Conservation (phyloP, 139 green algal genomes). For the Trebouxia sp. region DNA sequence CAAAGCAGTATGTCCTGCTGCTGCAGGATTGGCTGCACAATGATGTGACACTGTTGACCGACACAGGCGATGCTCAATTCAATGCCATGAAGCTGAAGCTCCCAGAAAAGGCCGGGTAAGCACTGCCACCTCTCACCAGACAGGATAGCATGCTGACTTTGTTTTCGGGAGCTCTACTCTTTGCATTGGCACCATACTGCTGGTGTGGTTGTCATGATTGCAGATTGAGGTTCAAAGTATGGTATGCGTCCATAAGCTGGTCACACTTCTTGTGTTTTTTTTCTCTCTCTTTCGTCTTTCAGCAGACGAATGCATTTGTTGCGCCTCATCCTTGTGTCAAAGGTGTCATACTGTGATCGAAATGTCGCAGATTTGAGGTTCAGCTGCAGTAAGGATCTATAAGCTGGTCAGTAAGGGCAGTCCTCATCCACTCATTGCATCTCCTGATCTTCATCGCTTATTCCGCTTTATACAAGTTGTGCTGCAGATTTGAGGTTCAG, state of each 20-base stretch:
- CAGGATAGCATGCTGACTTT: too few relatives aligned
- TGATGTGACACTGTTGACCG: conserved; percentile 50
- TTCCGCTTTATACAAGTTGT: background rate
- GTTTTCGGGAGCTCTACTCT: too few relatives aligned
- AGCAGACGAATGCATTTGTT: too few relatives aligned
- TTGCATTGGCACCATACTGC: too few relatives aligned
- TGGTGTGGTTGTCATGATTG: too few relatives aligned
- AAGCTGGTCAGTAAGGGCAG: conserved; percentile 79
- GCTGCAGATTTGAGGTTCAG: conserved; percentile 65
- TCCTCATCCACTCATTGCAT: conserved; percentile 35
- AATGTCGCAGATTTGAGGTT: conserved; percentile 61
- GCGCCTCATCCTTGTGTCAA: too few relatives aligned
- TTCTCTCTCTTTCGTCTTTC: too few relatives aligned
- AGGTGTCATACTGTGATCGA: background rate
- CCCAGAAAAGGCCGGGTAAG: conserved; percentile 58
- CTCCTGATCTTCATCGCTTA: background rate
- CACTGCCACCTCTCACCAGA: too few relatives aligned
- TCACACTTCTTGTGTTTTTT: too few relatives aligned
- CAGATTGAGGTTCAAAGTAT: too few relatives aligned
- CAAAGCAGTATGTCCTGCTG: too few relatives aligned
- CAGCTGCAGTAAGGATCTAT: conserved; percentile 77
- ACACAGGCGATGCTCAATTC: conserved; percentile 84
- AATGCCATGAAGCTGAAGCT: conserved; percentile 78
- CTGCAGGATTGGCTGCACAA: conserved; percentile 58
- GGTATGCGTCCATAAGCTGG: too few relatives aligned